These are phyloP conservation scores for Westerdykella aurantiaca DNA, from an alignment of 2,329 filamentous ascomycete species.

Conservation along the genomic window DNA sequence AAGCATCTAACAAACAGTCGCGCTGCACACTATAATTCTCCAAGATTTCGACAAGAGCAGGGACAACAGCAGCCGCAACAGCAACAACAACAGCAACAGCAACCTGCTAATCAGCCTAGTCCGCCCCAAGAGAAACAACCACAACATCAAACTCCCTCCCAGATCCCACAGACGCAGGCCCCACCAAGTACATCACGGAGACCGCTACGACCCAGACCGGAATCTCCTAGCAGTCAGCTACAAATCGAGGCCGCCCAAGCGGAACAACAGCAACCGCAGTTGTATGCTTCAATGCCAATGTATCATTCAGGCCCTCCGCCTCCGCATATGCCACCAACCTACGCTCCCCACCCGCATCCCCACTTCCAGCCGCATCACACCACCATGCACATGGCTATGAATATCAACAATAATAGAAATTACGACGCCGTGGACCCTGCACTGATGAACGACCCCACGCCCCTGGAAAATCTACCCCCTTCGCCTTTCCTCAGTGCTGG, in stretches of 20 bases:
- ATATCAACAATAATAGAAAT: constrained; percentile 25
- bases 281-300: not conserved
- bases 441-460: constrained; percentile 45
- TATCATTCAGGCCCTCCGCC: not conserved
- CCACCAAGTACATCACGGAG: not conserved
- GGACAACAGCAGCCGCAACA: constrained; percentile 1
- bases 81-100: not conserved
- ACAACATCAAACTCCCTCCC: not conserved
- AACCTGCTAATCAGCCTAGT: too few species aligned
- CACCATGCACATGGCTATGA: constrained; percentile 28
- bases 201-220: constrained; percentile 6
- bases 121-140: not conserved
- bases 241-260: constrained; percentile 23
- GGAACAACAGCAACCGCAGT: constrained; percentile 1
- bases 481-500: constrained; percentile 30
- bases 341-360: constrained; percentile 14
- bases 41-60: constrained; percentile 7
- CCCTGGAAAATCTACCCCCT: constrained; percentile 28
- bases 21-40: constrained; percentile 2
- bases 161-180: not conserved
- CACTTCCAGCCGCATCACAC: constrained; percentile 32
- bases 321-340: not conserved
- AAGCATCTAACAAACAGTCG: constrained; percentile 23
- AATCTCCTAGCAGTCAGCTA: constrained; percentile 24
- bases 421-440: constrained; percentile 56